phyloP scores from a whole-genome alignment of 345 rosid genomes.

The Trapa incisa region DNA sequence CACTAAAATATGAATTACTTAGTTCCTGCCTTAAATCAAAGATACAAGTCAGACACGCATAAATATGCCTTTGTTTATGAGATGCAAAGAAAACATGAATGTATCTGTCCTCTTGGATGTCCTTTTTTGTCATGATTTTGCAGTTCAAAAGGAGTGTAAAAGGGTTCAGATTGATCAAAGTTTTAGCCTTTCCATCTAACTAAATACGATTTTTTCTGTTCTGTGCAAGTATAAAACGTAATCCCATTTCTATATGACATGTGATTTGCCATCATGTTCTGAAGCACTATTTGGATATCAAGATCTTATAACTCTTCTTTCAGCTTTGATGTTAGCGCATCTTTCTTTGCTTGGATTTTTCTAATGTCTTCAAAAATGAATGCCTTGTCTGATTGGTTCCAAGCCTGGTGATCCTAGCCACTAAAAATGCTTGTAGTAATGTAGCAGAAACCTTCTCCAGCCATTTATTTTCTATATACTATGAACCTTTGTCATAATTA shows the following conservation, averaged over 20 bases:
- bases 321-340: not conserved
- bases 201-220: not conserved
- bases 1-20: not conserved
- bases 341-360: not conserved
- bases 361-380: not conserved
- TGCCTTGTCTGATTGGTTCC: not conserved
- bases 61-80: not conserved
- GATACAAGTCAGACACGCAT: not conserved
- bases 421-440: conserved; percentile 10
- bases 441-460: not conserved
- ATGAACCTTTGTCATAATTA: conserved; percentile 2
- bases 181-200: not conserved
- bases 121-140: not conserved
- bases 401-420: conserved; percentile 2
- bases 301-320: not conserved
- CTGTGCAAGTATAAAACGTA: not conserved
- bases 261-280: not conserved
- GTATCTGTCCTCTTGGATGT: not conserved
- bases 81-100: not conserved
- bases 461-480: no score
- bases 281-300: not conserved
- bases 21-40: not conserved
- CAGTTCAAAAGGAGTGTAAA: not conserved
- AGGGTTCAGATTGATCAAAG: not conserved
- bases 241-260: not conserved